Evolutionary conservation across 2,329 filamentous ascomycete species (phyloP).

Genomic region (Dothiorella sarmentorum): DNA sequence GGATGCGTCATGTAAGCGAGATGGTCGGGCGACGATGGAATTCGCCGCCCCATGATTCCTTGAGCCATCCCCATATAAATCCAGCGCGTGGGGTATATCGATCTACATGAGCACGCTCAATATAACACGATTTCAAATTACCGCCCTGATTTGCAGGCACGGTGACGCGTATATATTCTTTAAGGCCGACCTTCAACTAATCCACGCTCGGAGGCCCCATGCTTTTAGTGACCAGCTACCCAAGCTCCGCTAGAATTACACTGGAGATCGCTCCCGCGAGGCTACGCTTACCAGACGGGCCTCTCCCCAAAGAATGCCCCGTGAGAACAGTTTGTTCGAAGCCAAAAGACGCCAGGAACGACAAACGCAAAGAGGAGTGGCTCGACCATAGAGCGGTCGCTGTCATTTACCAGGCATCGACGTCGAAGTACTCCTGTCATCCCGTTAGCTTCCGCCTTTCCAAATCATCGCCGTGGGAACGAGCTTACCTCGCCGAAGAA

Average conservation of each 20-base stretch:
- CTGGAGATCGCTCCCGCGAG: constrained; percentile 8
- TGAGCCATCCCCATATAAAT: not conserved
- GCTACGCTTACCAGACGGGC: not conserved
- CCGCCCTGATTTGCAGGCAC: not conserved
- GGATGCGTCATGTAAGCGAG: constrained; percentile 17
- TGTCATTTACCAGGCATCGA: constrained; percentile 20
- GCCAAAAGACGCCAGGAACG: constrained; percentile 5
- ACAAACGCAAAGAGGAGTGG: not conserved
- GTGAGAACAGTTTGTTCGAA: constrained; percentile 9
- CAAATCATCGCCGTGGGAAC: not conserved
- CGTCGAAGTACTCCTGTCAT: constrained; percentile 20
- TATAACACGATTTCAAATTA: constrained; percentile 10
- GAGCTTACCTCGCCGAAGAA: constrained; percentile 82
- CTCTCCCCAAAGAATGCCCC: not conserved
- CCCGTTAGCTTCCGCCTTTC: constrained; percentile 1
- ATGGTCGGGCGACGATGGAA: constrained; percentile 13
- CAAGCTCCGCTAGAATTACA: constrained; percentile 17
- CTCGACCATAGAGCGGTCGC: not conserved
- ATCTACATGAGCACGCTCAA: constrained; percentile 12
- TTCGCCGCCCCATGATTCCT: not conserved
- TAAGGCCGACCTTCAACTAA: not conserved
- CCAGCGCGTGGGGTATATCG: constrained; percentile 6
- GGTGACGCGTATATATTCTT: not conserved
- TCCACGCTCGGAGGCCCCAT: constrained; percentile 1
- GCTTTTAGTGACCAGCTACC: constrained; percentile 13